phyloP scores from a whole-genome alignment of 108 stramenopile genomes.

The Skeletonema menzelii region DNA sequence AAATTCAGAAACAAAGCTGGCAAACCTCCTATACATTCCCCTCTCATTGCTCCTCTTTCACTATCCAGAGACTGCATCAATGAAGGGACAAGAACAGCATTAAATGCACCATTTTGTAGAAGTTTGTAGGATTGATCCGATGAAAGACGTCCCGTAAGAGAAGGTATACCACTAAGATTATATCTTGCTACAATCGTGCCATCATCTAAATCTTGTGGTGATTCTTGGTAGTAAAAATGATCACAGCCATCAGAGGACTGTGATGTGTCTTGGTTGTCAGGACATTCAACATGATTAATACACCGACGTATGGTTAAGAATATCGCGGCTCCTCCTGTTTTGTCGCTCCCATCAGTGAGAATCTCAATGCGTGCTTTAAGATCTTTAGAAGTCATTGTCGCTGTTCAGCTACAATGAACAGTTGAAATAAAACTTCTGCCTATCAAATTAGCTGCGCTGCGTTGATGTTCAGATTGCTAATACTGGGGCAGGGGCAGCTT shows the following conservation, averaged over 20 bases:
- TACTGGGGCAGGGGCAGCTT: too few species aligned
- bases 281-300: neutral
- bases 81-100: conserved; percentile 32
- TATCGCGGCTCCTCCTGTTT: conserved; percentile 60
- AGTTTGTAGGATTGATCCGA: conserved; percentile 77
- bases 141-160: conserved; percentile 56
- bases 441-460: neutral
- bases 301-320: conserved; percentile 63
- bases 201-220: neutral
- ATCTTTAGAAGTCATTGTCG: neutral
- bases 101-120: conserved; percentile 43
- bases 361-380: conserved; percentile 57
- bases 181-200: conserved; percentile 55
- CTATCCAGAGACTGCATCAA: neutral
- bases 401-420: too few species aligned
- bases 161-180: conserved; percentile 63
- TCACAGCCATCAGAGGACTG: neutral
- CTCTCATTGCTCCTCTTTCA: neutral
- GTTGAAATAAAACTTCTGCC: conserved; percentile 24
- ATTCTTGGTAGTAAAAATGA: neutral
- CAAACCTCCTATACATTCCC: conserved; percentile 48
- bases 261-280: neutral
- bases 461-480: too few species aligned
- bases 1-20: conserved; percentile 59
- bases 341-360: conserved; percentile 74